phyloP scores from a whole-genome alignment of 2,329 filamentous ascomycete genomes.

The Emergomyces pasteurianus region DNA sequence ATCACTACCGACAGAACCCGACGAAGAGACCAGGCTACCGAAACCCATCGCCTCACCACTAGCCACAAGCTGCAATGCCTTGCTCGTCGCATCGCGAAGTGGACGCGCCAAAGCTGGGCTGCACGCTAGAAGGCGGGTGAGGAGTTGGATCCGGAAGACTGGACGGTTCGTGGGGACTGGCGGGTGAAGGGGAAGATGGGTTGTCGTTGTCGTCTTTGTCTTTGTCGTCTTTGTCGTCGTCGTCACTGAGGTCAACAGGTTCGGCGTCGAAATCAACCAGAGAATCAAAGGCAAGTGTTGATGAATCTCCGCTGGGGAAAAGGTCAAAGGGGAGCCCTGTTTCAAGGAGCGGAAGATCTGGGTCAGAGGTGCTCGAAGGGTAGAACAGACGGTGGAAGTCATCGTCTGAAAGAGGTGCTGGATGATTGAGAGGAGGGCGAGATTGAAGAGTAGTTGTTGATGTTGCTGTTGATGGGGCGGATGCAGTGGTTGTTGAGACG shows the following conservation, averaged over 20 bases:
- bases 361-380: conserved; percentile 55
- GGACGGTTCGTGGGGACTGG: conserved; percentile 21
- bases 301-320: conserved; percentile 40
- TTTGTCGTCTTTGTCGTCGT: conserved; percentile 23
- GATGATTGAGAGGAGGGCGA: conserved; percentile 48
- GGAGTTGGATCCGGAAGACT: conserved; percentile 39
- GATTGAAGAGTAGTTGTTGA: conserved; percentile 18
- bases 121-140: conserved; percentile 40
- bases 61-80: conserved; percentile 41
- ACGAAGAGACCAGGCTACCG: conserved; percentile 6
- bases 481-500: background rate
- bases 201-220: conserved; percentile 15
- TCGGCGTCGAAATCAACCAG: conserved; percentile 44
- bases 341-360: conserved; percentile 68
- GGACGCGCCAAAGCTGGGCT: conserved; percentile 44
- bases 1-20: conserved; percentile 20
- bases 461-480: too few relatives aligned
- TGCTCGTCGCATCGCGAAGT: conserved; percentile 42
- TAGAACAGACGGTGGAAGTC: conserved; percentile 48
- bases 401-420: conserved; percentile 57
- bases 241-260: conserved; percentile 32
- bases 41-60: conserved; percentile 27
- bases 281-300: conserved; percentile 42
- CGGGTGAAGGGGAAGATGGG: conserved; percentile 9
- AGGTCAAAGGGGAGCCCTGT: conserved; percentile 62